These are phyloP conservation scores for Solanum pennellii DNA, from an alignment of 257 asterid genomes.

Conservation along the genomic window DNA sequence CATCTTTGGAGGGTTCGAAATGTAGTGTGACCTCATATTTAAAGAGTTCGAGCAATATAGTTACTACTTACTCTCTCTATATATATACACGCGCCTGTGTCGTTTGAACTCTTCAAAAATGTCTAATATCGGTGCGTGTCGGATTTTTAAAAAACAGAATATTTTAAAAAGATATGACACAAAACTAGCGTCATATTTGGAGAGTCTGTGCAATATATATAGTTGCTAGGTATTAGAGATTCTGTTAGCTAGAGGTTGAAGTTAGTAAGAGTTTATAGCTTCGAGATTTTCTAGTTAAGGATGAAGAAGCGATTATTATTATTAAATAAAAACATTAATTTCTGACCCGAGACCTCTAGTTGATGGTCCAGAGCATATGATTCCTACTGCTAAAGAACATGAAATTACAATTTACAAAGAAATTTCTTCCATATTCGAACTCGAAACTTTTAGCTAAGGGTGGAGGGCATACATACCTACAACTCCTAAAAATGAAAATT, in stretches of 20 bases:
- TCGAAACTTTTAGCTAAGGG: neutral
- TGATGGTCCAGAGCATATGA: neutral
- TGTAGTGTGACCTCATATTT: neutral
- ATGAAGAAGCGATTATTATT: neutral
- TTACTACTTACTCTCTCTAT: too few relatives aligned
- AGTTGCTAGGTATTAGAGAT: neutral
- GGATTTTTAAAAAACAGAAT: fast-evolving
- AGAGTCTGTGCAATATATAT: neutral
- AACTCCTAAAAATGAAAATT: neutral
- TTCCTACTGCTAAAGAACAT: neutral
- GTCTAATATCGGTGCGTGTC: neutral
- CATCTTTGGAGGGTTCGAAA: neutral
- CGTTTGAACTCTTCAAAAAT: neutral
- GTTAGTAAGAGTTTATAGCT: neutral
- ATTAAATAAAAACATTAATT: neutral
- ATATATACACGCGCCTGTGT: fast-evolving
- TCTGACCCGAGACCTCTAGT: neutral
- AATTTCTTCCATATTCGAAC: neutral
- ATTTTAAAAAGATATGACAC: neutral
- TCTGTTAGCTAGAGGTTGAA: neutral
- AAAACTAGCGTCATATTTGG: neutral
- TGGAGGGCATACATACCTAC: neutral
- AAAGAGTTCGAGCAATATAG: too few relatives aligned
- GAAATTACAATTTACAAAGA: neutral
- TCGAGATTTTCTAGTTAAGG: neutral